phyloP scores from a whole-genome alignment of 2,329 filamentous ascomycete species.

The Ophiostoma sp. region DNA sequence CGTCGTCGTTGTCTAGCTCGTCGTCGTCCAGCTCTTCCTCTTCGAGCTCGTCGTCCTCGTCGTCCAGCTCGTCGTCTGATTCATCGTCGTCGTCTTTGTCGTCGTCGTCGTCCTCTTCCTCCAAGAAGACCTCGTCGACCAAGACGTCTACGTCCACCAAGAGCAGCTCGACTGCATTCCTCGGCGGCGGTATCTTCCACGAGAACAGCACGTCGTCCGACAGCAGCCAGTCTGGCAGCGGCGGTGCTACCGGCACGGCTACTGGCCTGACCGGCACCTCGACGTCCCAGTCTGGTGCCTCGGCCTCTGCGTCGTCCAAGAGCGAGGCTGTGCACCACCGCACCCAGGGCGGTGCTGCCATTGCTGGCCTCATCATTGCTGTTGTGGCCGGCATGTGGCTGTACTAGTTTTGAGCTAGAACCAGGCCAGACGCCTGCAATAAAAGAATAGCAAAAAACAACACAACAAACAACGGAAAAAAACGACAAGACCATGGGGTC shows the following conservation, averaged over 20 bases:
- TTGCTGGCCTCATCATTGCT: constrained; percentile 51
- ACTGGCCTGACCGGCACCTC: constrained; percentile 4
- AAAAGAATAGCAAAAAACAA: constrained; percentile 13
- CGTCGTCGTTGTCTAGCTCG: constrained; percentile 3
- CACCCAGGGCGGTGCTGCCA: constrained; percentile 46
- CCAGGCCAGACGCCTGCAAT: not conserved
- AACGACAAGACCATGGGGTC: not conserved
- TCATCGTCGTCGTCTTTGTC: constrained; percentile 26
- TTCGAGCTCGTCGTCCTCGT: constrained; percentile 30
- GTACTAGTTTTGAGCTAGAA: constrained; percentile 36
- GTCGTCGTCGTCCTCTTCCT: constrained; percentile 22
- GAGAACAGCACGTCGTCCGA: constrained; percentile 40
- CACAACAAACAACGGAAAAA: constrained; percentile 12
- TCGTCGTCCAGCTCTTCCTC: constrained; percentile 26
- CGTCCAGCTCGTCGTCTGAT: constrained; percentile 32
- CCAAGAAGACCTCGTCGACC: constrained; percentile 28
- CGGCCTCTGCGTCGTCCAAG: constrained; percentile 28
- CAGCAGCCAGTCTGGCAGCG: constrained; percentile 7
- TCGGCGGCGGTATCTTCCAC: constrained; percentile 47
- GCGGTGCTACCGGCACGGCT: constrained; percentile 18
- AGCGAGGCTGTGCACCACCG: constrained; percentile 40
- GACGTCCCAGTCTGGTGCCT: constrained; percentile 16
- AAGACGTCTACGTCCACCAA: constrained; percentile 29
- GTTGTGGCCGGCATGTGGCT: constrained; percentile 49
- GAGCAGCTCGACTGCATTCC: constrained; percentile 29